Evolutionary conservation across 1,284 basidiomycete species (phyloP), one percentile per base, ranked within the genome.

Genomic region (Volvariella volvacea): DNA sequence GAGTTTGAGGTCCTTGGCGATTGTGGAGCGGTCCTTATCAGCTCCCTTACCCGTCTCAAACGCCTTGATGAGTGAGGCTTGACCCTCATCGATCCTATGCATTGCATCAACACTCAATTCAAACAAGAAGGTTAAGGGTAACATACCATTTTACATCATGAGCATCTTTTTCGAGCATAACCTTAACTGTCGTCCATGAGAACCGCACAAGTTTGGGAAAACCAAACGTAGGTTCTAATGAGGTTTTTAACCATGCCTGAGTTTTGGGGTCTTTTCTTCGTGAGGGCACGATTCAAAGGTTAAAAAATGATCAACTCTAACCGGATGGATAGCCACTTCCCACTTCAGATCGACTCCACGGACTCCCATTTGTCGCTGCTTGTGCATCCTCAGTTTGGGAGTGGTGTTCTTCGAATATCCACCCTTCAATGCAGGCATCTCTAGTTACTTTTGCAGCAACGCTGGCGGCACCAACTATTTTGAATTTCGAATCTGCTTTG

Each of bases 391-490:
- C 40, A 17, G 51, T 50, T 46, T 43, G 57, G 45, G 56, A 61
- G 12, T 58, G 56, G 22, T 62, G 61, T 59, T 89, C 87, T 57
- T 87, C 82, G 51, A 80, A 89, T 20, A 70, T 54, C 95, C 95
- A 99, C 8, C 75, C 73, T 44, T 95, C 86, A 16, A 99, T 73
- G 65, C 92, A 93, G 3, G 85, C 78, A 58, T 99, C 95, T 50
- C 95, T 73, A 0, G 95, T 99, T 19, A 94, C 93, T 65, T 99
- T 99, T 3, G 95, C 95, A 3, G 93, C 90, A 22, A 99, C 92
- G 61, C 89, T 93, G 1, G 95, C 96, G 4, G 95, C 95, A 16
- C 92, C 89, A 45, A 99, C 96, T 50, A 99, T 93, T 55, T 94
- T 96, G 74, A 84, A 99, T 52, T 92, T 83, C 15, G 87, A 87